Base-by-base conservation (phyloP, 306 rosid genomes). In the Prunus mongolica region DNA sequence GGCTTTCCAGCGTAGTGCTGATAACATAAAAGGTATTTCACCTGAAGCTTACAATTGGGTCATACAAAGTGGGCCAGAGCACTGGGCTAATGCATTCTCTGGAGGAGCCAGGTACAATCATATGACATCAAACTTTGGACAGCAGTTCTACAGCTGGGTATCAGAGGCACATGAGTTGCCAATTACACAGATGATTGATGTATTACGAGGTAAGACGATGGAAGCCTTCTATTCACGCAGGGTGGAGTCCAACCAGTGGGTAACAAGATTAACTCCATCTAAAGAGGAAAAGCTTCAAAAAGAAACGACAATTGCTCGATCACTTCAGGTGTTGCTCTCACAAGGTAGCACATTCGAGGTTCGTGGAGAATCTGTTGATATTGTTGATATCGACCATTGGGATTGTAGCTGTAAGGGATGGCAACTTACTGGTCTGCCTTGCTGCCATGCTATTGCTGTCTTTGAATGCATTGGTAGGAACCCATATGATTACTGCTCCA, bases 91-190 rank as follows among this genome's bases (percentile, higher is more conserved):
- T 84, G 97, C 97, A 24, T 89, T 88, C 82, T 91, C 86, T 58
- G 79, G 41, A 58, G 98, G 99, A 83, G 88, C 87, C 71, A 89
- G 99, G 86, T 96, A 92, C 80, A 89, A 92, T 85, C 86, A 80
- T 65, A 81, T 92, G 83, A 83, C 88, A 19, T 92, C 97, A 11
- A 90, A 84, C 82, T 89, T 92, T 30, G 98, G 99, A 63, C 92
- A 88, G 74, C 88, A 88, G 69, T 91, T 96, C 90, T 96, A 92
- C 81, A 84, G 84, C 76, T 96, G 98, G 93, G 89, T 92, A 13
- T 88, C 97, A 54, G 98, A 96, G 81, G 96, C 99, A 14, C 91
- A 96, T 51, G 99, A 95, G 75, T 81, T 96, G 82, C 99, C 99
- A 65, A 89, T 96, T 65, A 96, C 97, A 76, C 98, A 92, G 83